phyloP scores from a whole-genome alignment of 2,329 filamentous ascomycete species.

The Incumbomyces delicatus region DNA sequence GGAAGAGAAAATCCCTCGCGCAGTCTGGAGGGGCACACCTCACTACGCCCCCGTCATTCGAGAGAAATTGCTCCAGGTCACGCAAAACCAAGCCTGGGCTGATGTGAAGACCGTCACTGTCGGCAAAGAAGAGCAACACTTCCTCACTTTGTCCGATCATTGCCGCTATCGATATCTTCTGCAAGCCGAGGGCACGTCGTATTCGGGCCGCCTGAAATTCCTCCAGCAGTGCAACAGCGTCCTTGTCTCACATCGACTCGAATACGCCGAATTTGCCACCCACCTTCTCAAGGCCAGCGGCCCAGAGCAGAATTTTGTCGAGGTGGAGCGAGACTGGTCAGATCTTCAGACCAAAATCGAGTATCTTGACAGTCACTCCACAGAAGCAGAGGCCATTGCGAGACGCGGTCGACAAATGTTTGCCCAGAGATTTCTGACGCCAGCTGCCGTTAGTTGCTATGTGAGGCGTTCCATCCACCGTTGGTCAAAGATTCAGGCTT shows the following conservation, averaged over 20 bases:
- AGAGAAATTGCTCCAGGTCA: neutral
- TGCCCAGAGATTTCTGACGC: constrained; percentile 44
- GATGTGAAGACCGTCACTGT: constrained; percentile 1
- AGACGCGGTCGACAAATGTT: constrained; percentile 39
- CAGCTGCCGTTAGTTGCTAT: constrained; percentile 47
- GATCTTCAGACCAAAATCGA: constrained; percentile 41
- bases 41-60: neutral
- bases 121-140: constrained; percentile 11
- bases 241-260: constrained; percentile 38
- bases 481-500: constrained; percentile 25
- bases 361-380: constrained; percentile 34
- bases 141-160: constrained; percentile 43
- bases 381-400: constrained; percentile 41
- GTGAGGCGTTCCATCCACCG: constrained; percentile 39
- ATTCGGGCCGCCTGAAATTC: constrained; percentile 46
- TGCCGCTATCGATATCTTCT: constrained; percentile 46
- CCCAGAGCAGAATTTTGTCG: constrained; percentile 41
- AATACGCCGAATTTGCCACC: constrained; percentile 42
- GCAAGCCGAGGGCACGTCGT: constrained; percentile 45
- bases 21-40: neutral
- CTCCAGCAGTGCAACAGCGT: constrained; percentile 44
- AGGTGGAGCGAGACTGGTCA: constrained; percentile 45
- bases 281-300: constrained; percentile 36
- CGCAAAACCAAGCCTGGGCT: neutral
- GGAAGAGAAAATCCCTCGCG: neutral